Evolutionary conservation across 352 stramenopile genomes (phyloP).

Genomic region (Pythium pyrilobum): DNA sequence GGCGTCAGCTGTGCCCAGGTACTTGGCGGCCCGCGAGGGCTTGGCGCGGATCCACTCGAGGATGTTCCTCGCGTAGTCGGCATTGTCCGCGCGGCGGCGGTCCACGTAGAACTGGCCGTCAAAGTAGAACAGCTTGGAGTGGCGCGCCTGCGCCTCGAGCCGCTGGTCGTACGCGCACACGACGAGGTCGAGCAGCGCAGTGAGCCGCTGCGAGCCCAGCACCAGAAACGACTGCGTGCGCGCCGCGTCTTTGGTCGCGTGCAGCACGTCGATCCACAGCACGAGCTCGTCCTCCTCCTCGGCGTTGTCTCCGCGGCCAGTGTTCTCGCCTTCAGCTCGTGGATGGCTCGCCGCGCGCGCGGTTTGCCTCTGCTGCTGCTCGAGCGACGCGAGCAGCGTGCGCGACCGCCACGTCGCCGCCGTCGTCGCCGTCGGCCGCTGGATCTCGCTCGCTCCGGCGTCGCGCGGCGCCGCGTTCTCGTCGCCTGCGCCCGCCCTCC

Average conservation of each 20-base stretch:
- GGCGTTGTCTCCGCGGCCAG: too few relatives aligned
- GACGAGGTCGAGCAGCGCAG: slow-evolving; percentile 51
- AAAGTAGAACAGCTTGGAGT: slow-evolving; percentile 62
- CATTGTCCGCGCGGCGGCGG: slow-evolving; percentile 22
- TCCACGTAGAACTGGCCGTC: slow-evolving; percentile 57
- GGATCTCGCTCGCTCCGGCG: neutral
- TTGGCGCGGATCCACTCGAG: slow-evolving; percentile 45
- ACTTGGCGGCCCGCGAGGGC: slow-evolving; percentile 26
- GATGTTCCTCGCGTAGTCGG: slow-evolving; percentile 59
- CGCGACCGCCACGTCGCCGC: slow-evolving; percentile 19
- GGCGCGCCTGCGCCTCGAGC: slow-evolving; percentile 27
- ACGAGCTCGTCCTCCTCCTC: slow-evolving; percentile 37
- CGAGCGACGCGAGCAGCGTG: slow-evolving; percentile 17
- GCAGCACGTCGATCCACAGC: slow-evolving; percentile 67
- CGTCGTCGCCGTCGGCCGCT: slow-evolving; percentile 12
- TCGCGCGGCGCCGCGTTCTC: neutral
- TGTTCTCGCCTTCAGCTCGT: neutral
- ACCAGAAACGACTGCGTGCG: slow-evolving; percentile 73
- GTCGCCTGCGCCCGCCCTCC: neutral
- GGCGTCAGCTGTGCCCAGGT: slow-evolving; percentile 8
- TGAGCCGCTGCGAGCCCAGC: slow-evolving; percentile 45
- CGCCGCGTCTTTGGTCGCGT: slow-evolving; percentile 57
- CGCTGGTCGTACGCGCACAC: slow-evolving; percentile 65
- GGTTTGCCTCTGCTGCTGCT: neutral
- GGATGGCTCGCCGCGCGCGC: too few relatives aligned